Evolutionary conservation across 129 eudicot species (phyloP), one percentile per base, ranked within the genome.

Genomic region (Kitagawia praeruptora): DNA sequence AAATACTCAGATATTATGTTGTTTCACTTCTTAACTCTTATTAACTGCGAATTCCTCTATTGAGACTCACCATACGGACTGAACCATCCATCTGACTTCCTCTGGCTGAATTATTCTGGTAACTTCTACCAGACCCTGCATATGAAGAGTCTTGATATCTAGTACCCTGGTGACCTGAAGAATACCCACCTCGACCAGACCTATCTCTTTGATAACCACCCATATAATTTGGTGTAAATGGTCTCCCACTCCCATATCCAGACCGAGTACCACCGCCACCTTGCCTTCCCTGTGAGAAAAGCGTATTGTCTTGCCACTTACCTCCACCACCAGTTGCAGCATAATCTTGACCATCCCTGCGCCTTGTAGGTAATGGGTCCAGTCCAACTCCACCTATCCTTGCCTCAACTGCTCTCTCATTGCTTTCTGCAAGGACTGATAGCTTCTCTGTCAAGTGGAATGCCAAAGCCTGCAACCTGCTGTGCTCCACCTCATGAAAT

Each of bases 331-430:
- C 80, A 51, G 84, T 90, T 1, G 89, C 84, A 6, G 93, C 93
- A 83, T 93, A 89, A 77, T 93, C 98, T 75, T 89, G 97, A 21
- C 93, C 98, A 44, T 91, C 98, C 42, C 93, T 86, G 39, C 97
- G 83, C 86, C 91, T 86, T 2, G 81, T 73, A 28, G 98, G 90
- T 31, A 91, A 80, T 19, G 89, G 80, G 49, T 93, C 98, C 79
- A 88, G 70, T 44, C 88, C 90, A 25, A 92, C 96, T 48, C 96
- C 96, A 82, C 97, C 97, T 31, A 67, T 67, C 73, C 73, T 67
- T 31, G 73, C 73, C 73, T 67, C 73, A 31, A 67, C 73, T 31
- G 73, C 73, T 34, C 73, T 67, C 73, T 67, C 73, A 14, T 67
- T 67, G 73, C 73, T 67, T 67, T 67, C 73, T 5, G 73, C 73